These are phyloP conservation scores for Gelatoporia subvermispora DNA, from an alignment of 768 basidiomycete genomes.

Conservation along the genomic window DNA sequence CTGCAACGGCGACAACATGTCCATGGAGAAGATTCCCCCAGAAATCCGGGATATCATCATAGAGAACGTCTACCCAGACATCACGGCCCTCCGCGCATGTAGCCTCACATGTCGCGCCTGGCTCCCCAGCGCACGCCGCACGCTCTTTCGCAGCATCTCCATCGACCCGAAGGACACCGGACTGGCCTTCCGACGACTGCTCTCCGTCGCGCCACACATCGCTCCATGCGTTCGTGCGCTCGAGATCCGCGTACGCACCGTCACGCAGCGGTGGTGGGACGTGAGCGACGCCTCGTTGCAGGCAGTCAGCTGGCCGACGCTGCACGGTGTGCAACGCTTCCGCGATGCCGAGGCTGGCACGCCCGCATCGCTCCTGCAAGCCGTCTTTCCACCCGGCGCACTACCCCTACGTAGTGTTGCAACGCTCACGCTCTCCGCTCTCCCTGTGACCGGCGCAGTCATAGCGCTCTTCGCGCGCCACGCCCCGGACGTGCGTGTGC, in stretches of 20 bases:
- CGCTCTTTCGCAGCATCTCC: conserved; percentile 16
- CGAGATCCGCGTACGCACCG: conserved; percentile 9
- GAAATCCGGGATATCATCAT: conserved; percentile 25
- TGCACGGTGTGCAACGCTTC: neutral
- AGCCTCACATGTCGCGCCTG: conserved; percentile 21
- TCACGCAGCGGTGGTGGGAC: conserved; percentile 4
- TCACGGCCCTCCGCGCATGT: conserved; percentile 11
- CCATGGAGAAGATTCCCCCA: conserved; percentile 20
- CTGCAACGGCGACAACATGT: neutral
- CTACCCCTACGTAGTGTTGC: neutral
- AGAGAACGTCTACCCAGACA: conserved; percentile 21
- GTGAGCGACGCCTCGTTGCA: neutral
- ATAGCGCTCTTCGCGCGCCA: conserved; percentile 4
- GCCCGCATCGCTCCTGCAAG: conserved; percentile 3
- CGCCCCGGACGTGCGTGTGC: conserved; percentile 4
- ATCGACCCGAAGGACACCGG: conserved; percentile 10
- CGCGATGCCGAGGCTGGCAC: conserved; percentile 1
- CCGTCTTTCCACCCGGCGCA: conserved; percentile 2
- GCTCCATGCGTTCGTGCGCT: conserved; percentile 8
- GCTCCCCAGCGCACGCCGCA: conserved; percentile 22
- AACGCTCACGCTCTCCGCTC: conserved; percentile 6
- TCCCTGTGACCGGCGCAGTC: conserved; percentile 6
- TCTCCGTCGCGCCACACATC: conserved; percentile 6
- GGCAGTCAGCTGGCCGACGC: conserved; percentile 14
- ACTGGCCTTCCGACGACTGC: conserved; percentile 7